A percentile compares a stretch with the other conserved stretches of the same genome.
phyloP scores from a whole-genome alignment of 257 asterid genomes.

The Primulina huaijiensis region DNA sequence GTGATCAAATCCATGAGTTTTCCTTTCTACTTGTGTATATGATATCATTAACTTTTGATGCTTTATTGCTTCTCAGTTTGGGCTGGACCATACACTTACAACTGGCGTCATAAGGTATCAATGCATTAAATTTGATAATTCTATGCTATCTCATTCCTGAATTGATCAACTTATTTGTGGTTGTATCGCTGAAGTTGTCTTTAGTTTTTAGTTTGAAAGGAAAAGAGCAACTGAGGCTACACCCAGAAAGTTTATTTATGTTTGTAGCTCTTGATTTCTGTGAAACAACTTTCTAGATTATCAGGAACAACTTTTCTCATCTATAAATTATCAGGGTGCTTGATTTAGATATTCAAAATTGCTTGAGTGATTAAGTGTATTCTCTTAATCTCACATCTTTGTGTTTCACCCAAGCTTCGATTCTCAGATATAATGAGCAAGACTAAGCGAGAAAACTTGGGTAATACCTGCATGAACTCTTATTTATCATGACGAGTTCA shows the following conservation, averaged over 20 bases:
- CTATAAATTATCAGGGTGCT: not conserved
- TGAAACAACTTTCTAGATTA: not conserved
- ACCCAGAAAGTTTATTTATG: conserved; percentile 4
- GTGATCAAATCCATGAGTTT: not conserved
- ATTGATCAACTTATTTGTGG: not conserved
- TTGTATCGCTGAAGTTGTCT: conserved; percentile 6
- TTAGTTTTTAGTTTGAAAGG: conserved; percentile 19
- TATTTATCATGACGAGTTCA: conserved; percentile 6
- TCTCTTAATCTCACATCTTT: not conserved
- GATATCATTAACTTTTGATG: conserved; percentile 9
- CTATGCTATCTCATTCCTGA: not conserved
- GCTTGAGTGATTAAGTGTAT: not conserved
- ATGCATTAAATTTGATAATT: conserved; percentile 20
- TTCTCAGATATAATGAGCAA: conserved; percentile 3
- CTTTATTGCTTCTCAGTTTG: conserved; percentile 61
- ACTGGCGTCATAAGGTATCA: conserved; percentile 97
- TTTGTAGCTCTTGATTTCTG: conserved; percentile 4
- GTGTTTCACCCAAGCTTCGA: not conserved
- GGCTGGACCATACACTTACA: conserved; percentile 97
- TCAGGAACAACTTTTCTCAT: not conserved
- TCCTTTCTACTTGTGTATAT: too few species aligned
- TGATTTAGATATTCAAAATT: conserved; percentile 10
- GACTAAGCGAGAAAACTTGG: not conserved
- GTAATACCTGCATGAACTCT: not conserved
- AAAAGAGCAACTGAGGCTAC: conserved; percentile 9